phyloP scores from a whole-genome alignment of 1,284 basidiomycete genomes.

The Moesziomyces globuligerus region DNA sequence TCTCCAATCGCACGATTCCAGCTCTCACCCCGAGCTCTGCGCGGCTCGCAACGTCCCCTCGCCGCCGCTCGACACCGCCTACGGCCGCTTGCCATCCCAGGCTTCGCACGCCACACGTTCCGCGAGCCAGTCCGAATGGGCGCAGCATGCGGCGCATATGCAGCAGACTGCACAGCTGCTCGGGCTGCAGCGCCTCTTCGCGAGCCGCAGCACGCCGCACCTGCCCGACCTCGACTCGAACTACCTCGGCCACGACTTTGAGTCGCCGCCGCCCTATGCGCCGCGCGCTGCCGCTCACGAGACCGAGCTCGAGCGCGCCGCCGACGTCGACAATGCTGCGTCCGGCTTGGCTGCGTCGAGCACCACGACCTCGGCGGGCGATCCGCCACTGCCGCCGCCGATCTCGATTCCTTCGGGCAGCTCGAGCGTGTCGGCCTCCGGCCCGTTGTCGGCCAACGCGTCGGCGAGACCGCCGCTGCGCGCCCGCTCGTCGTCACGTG shows the following conservation, averaged over 20 bases:
- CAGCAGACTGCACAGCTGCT: slow-evolving; percentile 42
- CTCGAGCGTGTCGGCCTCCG: background rate
- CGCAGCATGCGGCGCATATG: slow-evolving; percentile 43
- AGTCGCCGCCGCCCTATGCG: slow-evolving; percentile 44
- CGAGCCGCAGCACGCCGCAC: slow-evolving; percentile 44
- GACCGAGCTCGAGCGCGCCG: slow-evolving; percentile 35
- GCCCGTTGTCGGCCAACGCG: slow-evolving; percentile 12
- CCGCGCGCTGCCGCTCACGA: slow-evolving; percentile 34
- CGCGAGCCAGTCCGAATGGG: slow-evolving; percentile 83
- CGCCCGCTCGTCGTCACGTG: slow-evolving; percentile 30
- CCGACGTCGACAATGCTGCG: slow-evolving; percentile 11
- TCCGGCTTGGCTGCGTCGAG: slow-evolving; percentile 11
- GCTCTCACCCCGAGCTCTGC: slow-evolving; percentile 35
- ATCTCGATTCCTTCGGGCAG: slow-evolving; percentile 28
- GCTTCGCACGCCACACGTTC: slow-evolving; percentile 91
- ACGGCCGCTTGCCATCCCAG: slow-evolving; percentile 91
- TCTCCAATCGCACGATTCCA: slow-evolving; percentile 25
- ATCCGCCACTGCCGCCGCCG: slow-evolving; percentile 41
- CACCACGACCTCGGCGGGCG: background rate
- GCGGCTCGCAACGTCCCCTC: slow-evolving; percentile 9
- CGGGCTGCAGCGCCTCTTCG: slow-evolving; percentile 41
- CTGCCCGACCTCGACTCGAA: slow-evolving; percentile 38
- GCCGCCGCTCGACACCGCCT: slow-evolving; percentile 69
- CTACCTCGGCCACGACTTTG: slow-evolving; percentile 36
- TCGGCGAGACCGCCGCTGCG: slow-evolving; percentile 16